These are phyloP conservation scores for Saturnispora ahearnii DNA, from an alignment of 805 yeast species.

Conservation along the genomic window DNA sequence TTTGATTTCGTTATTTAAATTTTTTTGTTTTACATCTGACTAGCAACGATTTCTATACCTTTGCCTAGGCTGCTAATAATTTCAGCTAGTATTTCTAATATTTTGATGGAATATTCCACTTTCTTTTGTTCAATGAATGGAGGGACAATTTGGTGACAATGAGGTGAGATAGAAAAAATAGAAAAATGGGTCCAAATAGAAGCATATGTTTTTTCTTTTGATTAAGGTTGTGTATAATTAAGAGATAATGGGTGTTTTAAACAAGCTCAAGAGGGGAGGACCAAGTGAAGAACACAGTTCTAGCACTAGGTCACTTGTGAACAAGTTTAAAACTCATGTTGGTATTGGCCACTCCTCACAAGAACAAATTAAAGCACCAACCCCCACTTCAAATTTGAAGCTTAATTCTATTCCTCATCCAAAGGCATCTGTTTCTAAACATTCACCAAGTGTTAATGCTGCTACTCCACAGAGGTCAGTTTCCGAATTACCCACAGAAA, in stretches of 20 bases:
- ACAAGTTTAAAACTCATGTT: slow-evolving; percentile 2
- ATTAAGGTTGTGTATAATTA: neutral
- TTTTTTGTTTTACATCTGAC: no score
- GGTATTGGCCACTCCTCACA: neutral
- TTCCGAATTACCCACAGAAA: slow-evolving; percentile 6
- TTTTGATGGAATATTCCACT: neutral
- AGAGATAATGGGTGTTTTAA: slow-evolving; percentile 5
- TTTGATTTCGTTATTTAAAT: no score
- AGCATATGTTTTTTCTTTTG: neutral
- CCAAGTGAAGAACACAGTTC: neutral
- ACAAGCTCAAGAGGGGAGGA: neutral
- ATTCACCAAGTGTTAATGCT: neutral
- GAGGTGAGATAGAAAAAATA: neutral
- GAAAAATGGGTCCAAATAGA: neutral
- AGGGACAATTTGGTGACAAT: neutral
- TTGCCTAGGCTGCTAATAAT: no score
- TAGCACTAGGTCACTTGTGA: neutral
- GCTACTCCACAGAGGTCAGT: slow-evolving; percentile 2
- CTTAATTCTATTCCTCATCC: neutral
- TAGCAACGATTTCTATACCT: no score
- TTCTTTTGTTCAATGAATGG: neutral
- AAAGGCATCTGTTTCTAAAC: neutral
- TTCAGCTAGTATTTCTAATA: neutral
- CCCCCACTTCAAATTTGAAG: neutral
- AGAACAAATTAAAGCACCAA: neutral